phyloP scores from a whole-genome alignment of 768 basidiomycete species.

The Hypholoma fasciculare region DNA sequence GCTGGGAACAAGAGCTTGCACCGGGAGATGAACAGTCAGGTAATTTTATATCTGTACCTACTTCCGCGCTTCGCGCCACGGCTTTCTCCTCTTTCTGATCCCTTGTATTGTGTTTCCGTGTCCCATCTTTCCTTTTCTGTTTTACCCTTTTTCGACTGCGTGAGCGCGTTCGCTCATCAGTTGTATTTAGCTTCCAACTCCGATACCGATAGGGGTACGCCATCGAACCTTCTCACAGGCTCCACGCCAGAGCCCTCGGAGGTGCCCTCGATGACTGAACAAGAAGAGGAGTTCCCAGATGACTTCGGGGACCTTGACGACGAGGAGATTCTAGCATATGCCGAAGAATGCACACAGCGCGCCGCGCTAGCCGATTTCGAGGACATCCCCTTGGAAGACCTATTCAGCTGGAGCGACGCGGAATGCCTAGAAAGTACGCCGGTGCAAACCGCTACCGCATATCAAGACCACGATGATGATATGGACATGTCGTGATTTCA shows the following conservation, averaged over 20 bases:
- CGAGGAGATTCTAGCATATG: slow-evolving; percentile 60
- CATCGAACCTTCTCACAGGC: background rate
- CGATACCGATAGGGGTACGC: background rate
- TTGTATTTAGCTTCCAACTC: slow-evolving; percentile 7
- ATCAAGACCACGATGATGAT: slow-evolving; percentile 17
- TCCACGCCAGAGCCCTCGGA: slow-evolving; percentile 1
- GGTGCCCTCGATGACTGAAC: background rate
- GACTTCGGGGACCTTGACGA: slow-evolving; percentile 42
- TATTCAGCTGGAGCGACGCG: slow-evolving; percentile 34
- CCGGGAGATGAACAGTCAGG: slow-evolving; percentile 28
- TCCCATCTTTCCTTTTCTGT: background rate
- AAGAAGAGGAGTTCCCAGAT: background rate
- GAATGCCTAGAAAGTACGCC: slow-evolving; percentile 21
- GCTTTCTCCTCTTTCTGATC: background rate
- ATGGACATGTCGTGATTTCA: slow-evolving; percentile 29
- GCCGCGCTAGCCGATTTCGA: slow-evolving; percentile 46
- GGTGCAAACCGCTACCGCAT: background rate
- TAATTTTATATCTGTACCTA: background rate
- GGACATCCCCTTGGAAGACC: slow-evolving; percentile 43
- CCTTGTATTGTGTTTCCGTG: background rate
- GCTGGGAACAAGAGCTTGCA: slow-evolving; percentile 60
- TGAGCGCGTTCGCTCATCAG: background rate
- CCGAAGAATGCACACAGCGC: slow-evolving; percentile 47
- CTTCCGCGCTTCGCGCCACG: no score
- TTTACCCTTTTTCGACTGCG: slow-evolving; percentile 2